Conservation (phyloP, 306 rosid species). For the Trifolium pratense region DNA sequence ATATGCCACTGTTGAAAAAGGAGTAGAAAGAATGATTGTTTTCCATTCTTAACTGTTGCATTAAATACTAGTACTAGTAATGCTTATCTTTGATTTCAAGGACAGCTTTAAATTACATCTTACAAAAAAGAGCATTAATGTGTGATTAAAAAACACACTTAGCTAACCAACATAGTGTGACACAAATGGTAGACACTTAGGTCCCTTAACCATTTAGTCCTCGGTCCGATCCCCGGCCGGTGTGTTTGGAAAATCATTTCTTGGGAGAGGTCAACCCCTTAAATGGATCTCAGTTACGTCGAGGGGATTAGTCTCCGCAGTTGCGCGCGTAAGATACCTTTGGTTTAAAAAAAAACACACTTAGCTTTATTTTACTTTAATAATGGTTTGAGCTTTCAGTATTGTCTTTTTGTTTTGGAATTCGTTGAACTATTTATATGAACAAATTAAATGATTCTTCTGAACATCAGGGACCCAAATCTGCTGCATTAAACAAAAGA, state of each 20-base stretch:
- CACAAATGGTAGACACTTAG: too few relatives aligned
- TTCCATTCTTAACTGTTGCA: slow-evolving; percentile 19
- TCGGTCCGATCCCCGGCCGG: too few relatives aligned
- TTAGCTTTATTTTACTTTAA: slow-evolving; percentile 29
- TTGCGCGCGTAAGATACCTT: too few relatives aligned
- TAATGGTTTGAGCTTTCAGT: background rate
- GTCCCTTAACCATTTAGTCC: too few relatives aligned
- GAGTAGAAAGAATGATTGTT: slow-evolving; percentile 11
- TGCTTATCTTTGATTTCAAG: slow-evolving; percentile 37
- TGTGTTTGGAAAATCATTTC: too few relatives aligned
- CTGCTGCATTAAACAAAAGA: too few relatives aligned
- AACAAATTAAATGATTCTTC: slow-evolving; percentile 8
- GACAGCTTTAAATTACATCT: background rate
- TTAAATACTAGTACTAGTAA: too few relatives aligned
- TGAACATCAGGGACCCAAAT: background rate
- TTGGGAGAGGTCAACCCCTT: too few relatives aligned
- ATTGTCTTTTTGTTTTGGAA: background rate
- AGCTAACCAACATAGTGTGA: too few relatives aligned
- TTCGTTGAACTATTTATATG: background rate
- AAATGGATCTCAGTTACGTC: too few relatives aligned
- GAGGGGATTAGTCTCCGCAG: too few relatives aligned
- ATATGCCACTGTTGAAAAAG: background rate
- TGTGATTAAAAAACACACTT: slow-evolving; percentile 2
- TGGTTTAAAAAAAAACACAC: background rate
- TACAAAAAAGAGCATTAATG: background rate